These are phyloP conservation scores for Otatea glauca DNA, from an alignment of 176 grass and related monocot species.

Conservation along the genomic window DNA sequence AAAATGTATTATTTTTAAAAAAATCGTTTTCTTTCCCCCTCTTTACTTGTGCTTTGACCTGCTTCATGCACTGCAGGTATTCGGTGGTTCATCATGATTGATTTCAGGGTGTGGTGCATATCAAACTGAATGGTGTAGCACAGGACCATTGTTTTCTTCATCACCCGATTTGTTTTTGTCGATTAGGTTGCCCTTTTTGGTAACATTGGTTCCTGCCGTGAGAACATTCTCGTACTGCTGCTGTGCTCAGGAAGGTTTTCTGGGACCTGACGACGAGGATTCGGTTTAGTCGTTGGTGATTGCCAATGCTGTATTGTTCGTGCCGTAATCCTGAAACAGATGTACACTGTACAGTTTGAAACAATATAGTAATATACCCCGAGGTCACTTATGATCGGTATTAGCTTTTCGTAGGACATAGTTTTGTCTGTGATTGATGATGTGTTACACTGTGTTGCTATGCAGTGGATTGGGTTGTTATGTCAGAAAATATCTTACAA, in stretches of 20 bases:
- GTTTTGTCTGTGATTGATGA: too few relatives aligned
- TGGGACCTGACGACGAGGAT: not conserved
- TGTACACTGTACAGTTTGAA: slow-evolving; percentile 1
- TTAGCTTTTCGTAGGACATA: not conserved
- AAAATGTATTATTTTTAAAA: too few relatives aligned
- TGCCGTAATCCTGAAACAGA: not conserved
- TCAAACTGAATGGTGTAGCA: slow-evolving; percentile 17
- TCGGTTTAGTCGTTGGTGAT: not conserved
- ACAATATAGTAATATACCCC: not conserved
- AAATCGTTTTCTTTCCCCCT: too few relatives aligned
- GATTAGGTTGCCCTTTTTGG: not conserved
- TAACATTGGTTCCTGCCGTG: not conserved
- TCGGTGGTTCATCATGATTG: slow-evolving; percentile 50
- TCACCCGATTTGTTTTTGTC: not conserved
- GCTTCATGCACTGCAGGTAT: slow-evolving; percentile 52
- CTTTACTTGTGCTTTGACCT: not conserved
- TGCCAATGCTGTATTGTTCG: not conserved
- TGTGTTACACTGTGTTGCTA: too few relatives aligned
- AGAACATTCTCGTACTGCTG: not conserved
- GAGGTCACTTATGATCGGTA: not conserved
- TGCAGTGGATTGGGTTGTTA: too few relatives aligned
- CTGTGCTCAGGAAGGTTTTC: slow-evolving; percentile 15
- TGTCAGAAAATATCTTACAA: too few relatives aligned
- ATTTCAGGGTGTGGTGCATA: not conserved
- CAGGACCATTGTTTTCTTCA: not conserved